Conservation (phyloP, 179 eudicot species). For the Silene vulgaris region DNA sequence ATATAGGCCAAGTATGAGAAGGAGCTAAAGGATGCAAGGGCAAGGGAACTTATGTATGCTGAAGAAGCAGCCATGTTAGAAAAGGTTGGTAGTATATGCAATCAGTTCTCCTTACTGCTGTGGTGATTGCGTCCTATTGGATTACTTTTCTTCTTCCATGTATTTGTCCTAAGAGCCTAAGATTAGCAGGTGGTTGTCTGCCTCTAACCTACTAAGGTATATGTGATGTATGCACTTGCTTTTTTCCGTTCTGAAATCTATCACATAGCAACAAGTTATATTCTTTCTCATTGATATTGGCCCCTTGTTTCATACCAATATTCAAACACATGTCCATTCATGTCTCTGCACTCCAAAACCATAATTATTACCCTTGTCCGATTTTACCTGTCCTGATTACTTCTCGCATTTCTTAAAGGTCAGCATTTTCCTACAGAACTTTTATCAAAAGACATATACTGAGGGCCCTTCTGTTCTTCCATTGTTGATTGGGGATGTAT, state of each 20-base stretch:
- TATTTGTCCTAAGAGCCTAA: not conserved
- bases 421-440: conserved; percentile 4
- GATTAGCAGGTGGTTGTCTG: not conserved
- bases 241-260: not conserved
- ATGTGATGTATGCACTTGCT: not conserved
- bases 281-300: not conserved
- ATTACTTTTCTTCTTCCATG: not conserved
- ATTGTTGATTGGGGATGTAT: not conserved
- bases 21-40: conserved; percentile 93
- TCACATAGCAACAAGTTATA: conserved; percentile 1
- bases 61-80: conserved; percentile 91
- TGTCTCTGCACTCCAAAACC: not conserved
- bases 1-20: conserved; percentile 75
- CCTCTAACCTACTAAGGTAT: conserved; percentile 1
- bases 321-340: not conserved
- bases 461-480: not conserved
- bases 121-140: not conserved
- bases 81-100: conserved; percentile 47
- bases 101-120: not conserved
- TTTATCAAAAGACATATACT: not conserved
- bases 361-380: not conserved
- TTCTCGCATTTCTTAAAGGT: not conserved
- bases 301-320: not conserved
- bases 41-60: conserved; percentile 93
- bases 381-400: not conserved